Conservation (phyloP, 176 grass and related monocot genomes). For the Oryza officinalis region DNA sequence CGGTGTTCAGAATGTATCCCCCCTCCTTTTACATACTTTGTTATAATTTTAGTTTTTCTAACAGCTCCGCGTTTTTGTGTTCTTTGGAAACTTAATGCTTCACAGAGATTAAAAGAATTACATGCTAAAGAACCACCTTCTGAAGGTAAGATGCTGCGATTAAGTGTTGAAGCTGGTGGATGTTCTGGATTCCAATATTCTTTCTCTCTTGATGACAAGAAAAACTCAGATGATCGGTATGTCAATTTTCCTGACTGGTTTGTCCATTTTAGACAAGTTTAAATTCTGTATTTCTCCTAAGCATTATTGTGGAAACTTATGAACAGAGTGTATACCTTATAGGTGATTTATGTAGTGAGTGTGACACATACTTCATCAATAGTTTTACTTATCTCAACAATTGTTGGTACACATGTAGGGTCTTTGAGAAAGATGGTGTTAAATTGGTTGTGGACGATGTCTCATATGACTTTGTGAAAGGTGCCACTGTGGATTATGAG, state of each 20-base stretch:
- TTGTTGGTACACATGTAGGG: conserved; percentile 40
- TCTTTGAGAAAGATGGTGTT: conserved; percentile 83
- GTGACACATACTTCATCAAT: background rate
- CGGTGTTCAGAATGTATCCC: background rate
- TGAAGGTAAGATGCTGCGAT: conserved; percentile 77
- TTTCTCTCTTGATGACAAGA: conserved; percentile 70
- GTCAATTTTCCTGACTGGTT: background rate
- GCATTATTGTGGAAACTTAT: background rate
- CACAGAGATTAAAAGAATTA: conserved; percentile 85
- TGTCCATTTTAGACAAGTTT: background rate
- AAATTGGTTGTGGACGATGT: conserved; percentile 82
- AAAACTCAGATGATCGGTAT: conserved; percentile 49
- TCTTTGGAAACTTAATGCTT: conserved; percentile 8
- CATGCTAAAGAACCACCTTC: conserved; percentile 52
- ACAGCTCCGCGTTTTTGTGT: background rate
- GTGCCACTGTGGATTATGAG: conserved; percentile 78
- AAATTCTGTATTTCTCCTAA: background rate
- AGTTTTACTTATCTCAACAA: background rate
- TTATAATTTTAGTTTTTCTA: background rate
- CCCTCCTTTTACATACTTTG: background rate
- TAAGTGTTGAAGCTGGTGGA: conserved; percentile 86
- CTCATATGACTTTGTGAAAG: conserved; percentile 96
- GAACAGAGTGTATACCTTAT: background rate
- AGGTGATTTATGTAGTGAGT: background rate
- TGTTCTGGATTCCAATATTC: conserved; percentile 93